A percentile compares a stretch with the other conserved stretches of the same genome.
phyloP scores from a whole-genome alignment of 225 moss, liverwort and hornwort species.

The Neckera pumila region DNA sequence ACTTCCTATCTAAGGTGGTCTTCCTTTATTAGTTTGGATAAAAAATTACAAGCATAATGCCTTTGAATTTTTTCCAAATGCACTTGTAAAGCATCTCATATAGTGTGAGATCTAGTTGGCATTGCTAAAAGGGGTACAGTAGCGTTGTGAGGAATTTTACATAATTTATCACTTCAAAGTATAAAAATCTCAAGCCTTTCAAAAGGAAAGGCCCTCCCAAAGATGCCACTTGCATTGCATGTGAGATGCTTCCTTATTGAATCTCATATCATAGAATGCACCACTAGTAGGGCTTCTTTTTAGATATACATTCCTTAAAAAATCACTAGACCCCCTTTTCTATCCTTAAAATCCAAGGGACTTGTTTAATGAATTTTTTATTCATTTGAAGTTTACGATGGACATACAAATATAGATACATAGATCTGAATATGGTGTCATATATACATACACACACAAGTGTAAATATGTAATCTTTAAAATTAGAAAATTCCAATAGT shows the following conservation, averaged over 20 bases:
- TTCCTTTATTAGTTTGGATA: not conserved
- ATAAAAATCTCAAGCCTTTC: not conserved
- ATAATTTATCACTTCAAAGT: not conserved
- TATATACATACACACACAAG: not conserved
- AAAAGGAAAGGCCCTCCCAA: too few relatives aligned
- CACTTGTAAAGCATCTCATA: not conserved
- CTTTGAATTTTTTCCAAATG: not conserved
- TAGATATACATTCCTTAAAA: too few relatives aligned
- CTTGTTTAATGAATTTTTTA: too few relatives aligned
- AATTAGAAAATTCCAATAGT: not conserved
- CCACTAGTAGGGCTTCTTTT: too few relatives aligned
- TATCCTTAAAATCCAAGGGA: fast-evolving
- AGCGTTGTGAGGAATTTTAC: too few relatives aligned
- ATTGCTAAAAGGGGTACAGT: too few relatives aligned
- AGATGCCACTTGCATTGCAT: too few relatives aligned
- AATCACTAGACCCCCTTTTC: fast-evolving
- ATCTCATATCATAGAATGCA: not conserved
- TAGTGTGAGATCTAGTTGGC: not conserved
- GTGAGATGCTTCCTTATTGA: not conserved
- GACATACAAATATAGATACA: fast-evolving
- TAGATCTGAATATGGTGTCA: not conserved
- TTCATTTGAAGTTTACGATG: fast-evolving
- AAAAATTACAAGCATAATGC: not conserved
- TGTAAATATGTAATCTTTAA: not conserved
- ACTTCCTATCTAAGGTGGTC: not conserved